Evolutionary conservation across 306 rosid genomes (phyloP).

Genomic region (Cyamopsis tetragonoloba): DNA sequence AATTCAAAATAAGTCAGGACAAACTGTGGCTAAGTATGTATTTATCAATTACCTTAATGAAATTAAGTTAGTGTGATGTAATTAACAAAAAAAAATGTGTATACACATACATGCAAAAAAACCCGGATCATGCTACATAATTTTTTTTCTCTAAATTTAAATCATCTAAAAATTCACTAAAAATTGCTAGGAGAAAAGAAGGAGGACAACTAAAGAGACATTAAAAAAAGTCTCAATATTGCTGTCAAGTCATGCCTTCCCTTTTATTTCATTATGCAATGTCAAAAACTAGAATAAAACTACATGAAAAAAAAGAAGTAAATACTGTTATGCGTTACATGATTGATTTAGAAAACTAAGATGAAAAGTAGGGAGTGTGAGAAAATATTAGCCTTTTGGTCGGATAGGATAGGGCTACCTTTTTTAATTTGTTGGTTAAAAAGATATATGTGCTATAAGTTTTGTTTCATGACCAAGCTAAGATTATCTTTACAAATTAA

Average conservation of each 20-base stretch:
- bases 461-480: conserved; percentile 18
- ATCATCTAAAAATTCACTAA: background rate
- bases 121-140: background rate
- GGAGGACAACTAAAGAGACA: background rate
- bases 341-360: conserved; percentile 27
- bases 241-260: conserved; percentile 21
- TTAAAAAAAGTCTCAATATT: background rate
- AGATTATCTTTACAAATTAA: conserved; percentile 11
- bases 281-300: background rate
- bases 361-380: conserved; percentile 11
- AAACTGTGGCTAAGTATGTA: too few species aligned
- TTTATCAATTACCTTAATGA: too few species aligned
- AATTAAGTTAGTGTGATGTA: too few species aligned
- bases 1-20: too few species aligned
- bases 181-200: background rate
- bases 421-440: conserved; percentile 35
- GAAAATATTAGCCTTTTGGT: conserved; percentile 33
- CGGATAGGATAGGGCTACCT: conserved; percentile 39
- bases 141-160: background rate
- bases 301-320: background rate
- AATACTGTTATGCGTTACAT: conserved; percentile 1
- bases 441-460: conserved; percentile 15
- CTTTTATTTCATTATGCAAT: conserved; percentile 19
- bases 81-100: too few species aligned
- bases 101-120: too few species aligned